phyloP scores from a whole-genome alignment of 2,329 filamentous ascomycete genomes.

The Dactylonectria macrodidyma region DNA sequence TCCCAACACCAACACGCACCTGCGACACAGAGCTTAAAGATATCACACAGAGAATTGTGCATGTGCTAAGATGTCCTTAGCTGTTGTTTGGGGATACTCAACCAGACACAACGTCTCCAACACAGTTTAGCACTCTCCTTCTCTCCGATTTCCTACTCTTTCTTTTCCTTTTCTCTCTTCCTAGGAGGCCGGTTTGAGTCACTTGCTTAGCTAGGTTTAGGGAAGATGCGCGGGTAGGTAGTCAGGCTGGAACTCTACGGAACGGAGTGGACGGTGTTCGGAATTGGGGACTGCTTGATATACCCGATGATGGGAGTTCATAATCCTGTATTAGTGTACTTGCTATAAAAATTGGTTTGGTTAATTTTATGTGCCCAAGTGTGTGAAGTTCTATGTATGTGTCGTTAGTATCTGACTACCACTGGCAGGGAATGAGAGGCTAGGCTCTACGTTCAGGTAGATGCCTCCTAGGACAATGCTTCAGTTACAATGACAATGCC shows the following conservation, averaged over 20 bases:
- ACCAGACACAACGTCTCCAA: background rate
- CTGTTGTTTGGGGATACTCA: background rate
- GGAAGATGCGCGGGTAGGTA: slow-evolving; percentile 34
- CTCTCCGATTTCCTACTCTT: slow-evolving; percentile 22
- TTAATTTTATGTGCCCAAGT: background rate
- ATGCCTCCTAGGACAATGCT: slow-evolving; percentile 10
- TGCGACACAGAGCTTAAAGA: too few relatives aligned
- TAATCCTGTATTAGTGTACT: slow-evolving; percentile 35
- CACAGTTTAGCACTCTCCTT: background rate
- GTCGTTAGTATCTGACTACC: too few relatives aligned
- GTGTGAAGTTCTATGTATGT: too few relatives aligned
- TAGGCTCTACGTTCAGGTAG: slow-evolving; percentile 21
- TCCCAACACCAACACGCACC: too few relatives aligned
- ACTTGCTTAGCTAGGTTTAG: slow-evolving; percentile 25
- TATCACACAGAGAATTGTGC: background rate
- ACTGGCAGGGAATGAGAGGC: slow-evolving; percentile 11
- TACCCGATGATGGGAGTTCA: slow-evolving; percentile 45
- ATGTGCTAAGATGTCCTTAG: background rate
- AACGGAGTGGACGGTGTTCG: slow-evolving; percentile 45
- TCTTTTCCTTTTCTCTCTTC: slow-evolving; percentile 29
- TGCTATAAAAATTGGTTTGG: slow-evolving; percentile 28
- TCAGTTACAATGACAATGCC: background rate
- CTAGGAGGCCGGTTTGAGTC: slow-evolving; percentile 29
- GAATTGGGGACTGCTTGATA: slow-evolving; percentile 44
- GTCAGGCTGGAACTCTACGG: slow-evolving; percentile 40